Conservation (phyloP, 345 rosid genomes). For the Acer saccharum region DNA sequence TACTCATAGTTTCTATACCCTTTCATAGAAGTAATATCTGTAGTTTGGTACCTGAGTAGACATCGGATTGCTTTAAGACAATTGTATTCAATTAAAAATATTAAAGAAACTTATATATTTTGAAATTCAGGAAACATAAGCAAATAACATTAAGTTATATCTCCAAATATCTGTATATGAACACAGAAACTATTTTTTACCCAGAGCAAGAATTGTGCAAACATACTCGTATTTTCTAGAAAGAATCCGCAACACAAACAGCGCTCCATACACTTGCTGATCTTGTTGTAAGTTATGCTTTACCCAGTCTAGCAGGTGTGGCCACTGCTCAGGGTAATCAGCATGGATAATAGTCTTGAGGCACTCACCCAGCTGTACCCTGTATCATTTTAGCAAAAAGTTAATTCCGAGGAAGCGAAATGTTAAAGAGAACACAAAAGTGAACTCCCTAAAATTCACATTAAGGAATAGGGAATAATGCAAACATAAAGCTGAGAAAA, state of each 20-base stretch:
- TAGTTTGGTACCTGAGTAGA: slow-evolving; percentile 18
- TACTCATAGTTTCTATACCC: slow-evolving; percentile 24
- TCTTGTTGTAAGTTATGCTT: slow-evolving; percentile 85
- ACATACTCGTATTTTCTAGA: slow-evolving; percentile 97
- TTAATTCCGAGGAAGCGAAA: neutral
- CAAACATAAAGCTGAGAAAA: neutral
- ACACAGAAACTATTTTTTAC: neutral
- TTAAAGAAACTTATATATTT: neutral
- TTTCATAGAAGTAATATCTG: slow-evolving; percentile 9
- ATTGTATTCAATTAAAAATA: neutral
- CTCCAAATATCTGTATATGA: neutral
- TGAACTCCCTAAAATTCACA: neutral
- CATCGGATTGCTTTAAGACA: slow-evolving; percentile 5
- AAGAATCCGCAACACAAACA: slow-evolving; percentile 90
- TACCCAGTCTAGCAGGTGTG: slow-evolving; percentile 92
- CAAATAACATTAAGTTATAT: neutral
- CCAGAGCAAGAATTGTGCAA: neutral
- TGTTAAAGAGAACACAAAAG: neutral
- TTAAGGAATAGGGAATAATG: neutral
- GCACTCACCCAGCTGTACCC: slow-evolving; percentile 98
- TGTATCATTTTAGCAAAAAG: slow-evolving; percentile 25
- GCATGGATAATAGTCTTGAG: slow-evolving; percentile 91
- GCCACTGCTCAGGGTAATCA: slow-evolving; percentile 99
- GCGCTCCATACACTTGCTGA: slow-evolving; percentile 90
- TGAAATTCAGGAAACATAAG: neutral